Evolutionary conservation across 805 yeast species (phyloP), one percentile per base, ranked within the genome.

Genomic region (Grigorovia yakushimaensis): DNA sequence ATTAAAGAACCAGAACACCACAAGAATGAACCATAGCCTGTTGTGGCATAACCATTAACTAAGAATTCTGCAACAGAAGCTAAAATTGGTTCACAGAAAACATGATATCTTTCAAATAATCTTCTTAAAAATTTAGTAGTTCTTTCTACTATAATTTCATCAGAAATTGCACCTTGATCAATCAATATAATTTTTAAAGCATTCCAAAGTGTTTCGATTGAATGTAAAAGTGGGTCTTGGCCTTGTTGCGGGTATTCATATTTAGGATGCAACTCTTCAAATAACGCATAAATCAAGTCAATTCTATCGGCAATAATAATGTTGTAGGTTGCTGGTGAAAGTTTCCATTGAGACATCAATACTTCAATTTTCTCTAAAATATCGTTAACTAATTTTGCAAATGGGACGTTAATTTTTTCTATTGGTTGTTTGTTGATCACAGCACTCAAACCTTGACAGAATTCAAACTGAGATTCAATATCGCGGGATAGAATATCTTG

Each of bases 1-100:
- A 85, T 78, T 23, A 88, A 69, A 9, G 84, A 73, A 8, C 96
- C 97, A 2, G 95, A 82, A 13, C 86, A 91, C 93, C 95, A 89
- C 47, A 89, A 67, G 60, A 83, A 88, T 61, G 95, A 86, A 4
- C 96, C 97, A 57, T 69, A 77, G 35, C 79, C 76, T 19, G 83
- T 82, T 23, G 68, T 67, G 41, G 79, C 73, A 67, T 88, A 89
- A 1, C 94, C 93, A 37, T 73, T 72, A 19, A 78, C 82, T 47
- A 88, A 72, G 43, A 82, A 66, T 47, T 75, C 80, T 1, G 88
- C 87, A 37, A 88, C 74, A 13, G 77, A 72, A 3, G 79, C 76
- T 18, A 89, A 68, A 21, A 84, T 70, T 2, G 84, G 81, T 41
- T 63, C 62, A 43, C 64, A 58, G 42, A 62, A 64, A 17, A 62